Base-by-base conservation (phyloP, 108 stramenopile genomes). In the Discostella pseudostelligera region DNA sequence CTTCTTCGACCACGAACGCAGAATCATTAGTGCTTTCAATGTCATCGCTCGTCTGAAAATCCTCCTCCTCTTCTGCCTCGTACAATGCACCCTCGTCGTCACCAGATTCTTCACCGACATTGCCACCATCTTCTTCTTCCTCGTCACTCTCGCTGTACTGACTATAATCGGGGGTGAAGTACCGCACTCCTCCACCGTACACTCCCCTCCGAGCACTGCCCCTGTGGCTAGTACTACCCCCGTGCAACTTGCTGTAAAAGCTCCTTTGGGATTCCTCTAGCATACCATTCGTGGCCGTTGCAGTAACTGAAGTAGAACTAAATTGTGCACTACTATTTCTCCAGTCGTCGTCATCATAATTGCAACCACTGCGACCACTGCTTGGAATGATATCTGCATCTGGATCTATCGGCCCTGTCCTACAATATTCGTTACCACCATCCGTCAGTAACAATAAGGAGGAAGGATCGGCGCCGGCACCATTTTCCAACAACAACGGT, bases 141-240 rank as follows among this genome's bases (percentile, higher is more conserved):
- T 69, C 58, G 1, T 49, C 59, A 16, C 42, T 37, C 42, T 69
- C 67, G 9, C 50, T 45, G 17, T 74, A 19, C 8, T 56, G 26
- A 20, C 53, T 57, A 8, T 57, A 37, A 22, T 76, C 61, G 37
- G 63, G 57, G 16, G 63, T 65, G 12, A 73, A 73, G 55, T 73
- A 73, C 57, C 56, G 40, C 22, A 73, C 57, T 2, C 72, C 72
- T 7, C 72, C 72, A n/a, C 63, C 47, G 29, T 73, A 73, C 1
- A 63, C 62, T 13, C 62, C 72, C 22, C 48, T 55, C 3, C 70
- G 26, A n/a, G 47, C 62, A 26, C 39, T 40, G 9, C 55, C 50
- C 57, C 20, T 12, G 25, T 19, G 4, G 32, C 32, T 32, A 32
- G 4, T 56, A 19, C 26, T 37, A 32, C 61, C n/a, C n/a, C n/a